Percentiles rank a stretch among this genome's conserved stretches.
Conservation (phyloP, 768 basidiomycete species). For the Gloeostereum incarnatum region DNA sequence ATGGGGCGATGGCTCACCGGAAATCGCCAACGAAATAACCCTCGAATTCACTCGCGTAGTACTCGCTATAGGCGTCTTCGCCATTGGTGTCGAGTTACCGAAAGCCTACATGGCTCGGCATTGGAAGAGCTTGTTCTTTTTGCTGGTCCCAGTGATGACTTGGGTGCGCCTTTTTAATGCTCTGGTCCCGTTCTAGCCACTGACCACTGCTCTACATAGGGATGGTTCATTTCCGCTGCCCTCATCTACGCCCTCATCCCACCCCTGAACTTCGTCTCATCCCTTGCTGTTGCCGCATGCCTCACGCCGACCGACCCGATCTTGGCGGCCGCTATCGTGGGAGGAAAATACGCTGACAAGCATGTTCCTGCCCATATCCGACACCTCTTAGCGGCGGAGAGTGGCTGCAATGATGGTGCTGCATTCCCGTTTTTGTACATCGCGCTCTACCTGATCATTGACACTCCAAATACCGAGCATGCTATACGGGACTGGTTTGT, state of each 20-base stretch:
- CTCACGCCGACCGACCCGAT: constrained; percentile 94
- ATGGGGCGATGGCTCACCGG: constrained; percentile 49
- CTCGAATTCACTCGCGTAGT: constrained; percentile 90
- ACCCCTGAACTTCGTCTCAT: constrained; percentile 79
- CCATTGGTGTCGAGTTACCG: constrained; percentile 95
- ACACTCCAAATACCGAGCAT: constrained; percentile 39
- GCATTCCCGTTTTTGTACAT: constrained; percentile 93
- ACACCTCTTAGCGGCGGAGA: constrained; percentile 61
- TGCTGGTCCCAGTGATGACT: constrained; percentile 77
- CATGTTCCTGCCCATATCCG: constrained; percentile 85
- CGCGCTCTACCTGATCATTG: constrained; percentile 78
- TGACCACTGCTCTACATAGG: constrained; percentile 30
- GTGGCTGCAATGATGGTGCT: constrained; percentile 94
- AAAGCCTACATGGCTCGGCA: constrained; percentile 93
- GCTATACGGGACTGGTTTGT: constrained; percentile 88
- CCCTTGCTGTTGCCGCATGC: constrained; percentile 85
- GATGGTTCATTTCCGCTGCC: constrained; percentile 90
- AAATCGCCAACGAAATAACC: constrained; percentile 64
- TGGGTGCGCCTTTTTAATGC: constrained; percentile 44
- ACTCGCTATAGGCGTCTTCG: constrained; percentile 94
- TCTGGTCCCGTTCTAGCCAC: constrained; percentile 2
- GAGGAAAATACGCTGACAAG: constrained; percentile 96
- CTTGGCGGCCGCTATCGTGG: constrained; percentile 84
- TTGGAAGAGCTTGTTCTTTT: constrained; percentile 82
- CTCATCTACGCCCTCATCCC: constrained; percentile 92